Conservation (phyloP, 352 stramenopile species). For the Pythium graminicola region DNA sequence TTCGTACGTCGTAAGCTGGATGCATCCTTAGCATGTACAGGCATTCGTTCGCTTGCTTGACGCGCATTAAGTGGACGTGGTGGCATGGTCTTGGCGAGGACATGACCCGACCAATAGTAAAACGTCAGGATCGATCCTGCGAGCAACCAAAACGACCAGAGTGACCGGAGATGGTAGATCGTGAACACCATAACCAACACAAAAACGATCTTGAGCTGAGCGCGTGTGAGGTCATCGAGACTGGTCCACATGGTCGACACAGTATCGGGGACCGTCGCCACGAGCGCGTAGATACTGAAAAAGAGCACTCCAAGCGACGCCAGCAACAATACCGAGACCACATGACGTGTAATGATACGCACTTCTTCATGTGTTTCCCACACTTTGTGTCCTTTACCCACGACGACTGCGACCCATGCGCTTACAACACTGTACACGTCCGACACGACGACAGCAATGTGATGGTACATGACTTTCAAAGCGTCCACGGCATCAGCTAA, state of each 20-base stretch:
- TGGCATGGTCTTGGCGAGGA: conserved; percentile 20
- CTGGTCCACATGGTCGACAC: conserved; percentile 23
- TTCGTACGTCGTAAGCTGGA: too few species aligned
- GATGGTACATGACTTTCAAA: conserved; percentile 6
- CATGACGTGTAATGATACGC: conserved; percentile 27
- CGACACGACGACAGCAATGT: not conserved
- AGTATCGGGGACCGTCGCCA: conserved; percentile 24
- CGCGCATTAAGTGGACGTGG: conserved; percentile 10
- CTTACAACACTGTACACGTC: conserved; percentile 12
- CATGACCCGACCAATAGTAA: conserved; percentile 52
- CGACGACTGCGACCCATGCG: conserved; percentile 4
- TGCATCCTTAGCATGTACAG: too few species aligned
- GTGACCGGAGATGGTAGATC: conserved; percentile 30
- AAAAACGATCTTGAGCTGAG: conserved; percentile 34
- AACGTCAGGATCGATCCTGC: conserved; percentile 21
- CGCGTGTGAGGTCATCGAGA: conserved; percentile 37
- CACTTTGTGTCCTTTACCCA: conserved; percentile 6
- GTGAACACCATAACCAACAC: conserved; percentile 18
- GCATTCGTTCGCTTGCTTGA: conserved; percentile 11
- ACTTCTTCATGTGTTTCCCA: conserved; percentile 34
- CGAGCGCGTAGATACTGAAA: conserved; percentile 26
- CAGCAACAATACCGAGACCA: conserved; percentile 21
- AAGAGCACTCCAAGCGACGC: conserved; percentile 22
- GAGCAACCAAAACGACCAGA: conserved; percentile 39
- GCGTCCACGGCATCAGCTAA: conserved; percentile 9